Conservation (phyloP, 306 rosid species). For the Cucurbita ficifolia region DNA sequence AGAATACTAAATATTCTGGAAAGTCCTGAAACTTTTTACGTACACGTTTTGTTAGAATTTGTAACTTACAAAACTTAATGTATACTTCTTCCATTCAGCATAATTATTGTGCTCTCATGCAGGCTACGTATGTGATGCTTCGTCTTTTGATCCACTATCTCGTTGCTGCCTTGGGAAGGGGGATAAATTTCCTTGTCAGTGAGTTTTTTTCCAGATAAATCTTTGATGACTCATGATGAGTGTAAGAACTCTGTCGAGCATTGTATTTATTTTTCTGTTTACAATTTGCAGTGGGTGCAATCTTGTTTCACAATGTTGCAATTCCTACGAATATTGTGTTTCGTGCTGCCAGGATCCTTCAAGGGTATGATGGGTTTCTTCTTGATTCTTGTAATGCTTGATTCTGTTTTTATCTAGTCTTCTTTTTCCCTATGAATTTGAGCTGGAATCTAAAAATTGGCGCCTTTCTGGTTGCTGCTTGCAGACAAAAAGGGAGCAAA, state of each 20-base stretch:
- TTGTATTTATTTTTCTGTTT: neutral
- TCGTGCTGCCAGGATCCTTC: constrained; percentile 86
- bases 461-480: constrained; percentile 4
- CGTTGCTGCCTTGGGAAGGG: constrained; percentile 62
- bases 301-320: constrained; percentile 66
- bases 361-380: constrained; percentile 27
- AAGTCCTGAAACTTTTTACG: neutral
- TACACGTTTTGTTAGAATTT: neutral
- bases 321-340: constrained; percentile 86
- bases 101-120: constrained; percentile 8
- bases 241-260: neutral
- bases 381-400: neutral
- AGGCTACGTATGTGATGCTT: constrained; percentile 65
- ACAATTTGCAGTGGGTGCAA: constrained; percentile 74
- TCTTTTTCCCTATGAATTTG: neutral
- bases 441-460: neutral
- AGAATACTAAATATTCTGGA: neutral
- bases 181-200: constrained; percentile 85
- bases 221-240: constrained; percentile 8
- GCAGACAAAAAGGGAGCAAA: constrained; percentile 49
- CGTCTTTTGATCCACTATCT: constrained; percentile 42
- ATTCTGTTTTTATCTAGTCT: neutral
- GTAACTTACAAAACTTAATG: neutral
- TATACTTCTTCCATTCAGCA: neutral
- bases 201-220: constrained; percentile 42